These are phyloP conservation scores for Cordyceps farinosa DNA, from an alignment of 2,329 filamentous ascomycete genomes.

Conservation along the genomic window DNA sequence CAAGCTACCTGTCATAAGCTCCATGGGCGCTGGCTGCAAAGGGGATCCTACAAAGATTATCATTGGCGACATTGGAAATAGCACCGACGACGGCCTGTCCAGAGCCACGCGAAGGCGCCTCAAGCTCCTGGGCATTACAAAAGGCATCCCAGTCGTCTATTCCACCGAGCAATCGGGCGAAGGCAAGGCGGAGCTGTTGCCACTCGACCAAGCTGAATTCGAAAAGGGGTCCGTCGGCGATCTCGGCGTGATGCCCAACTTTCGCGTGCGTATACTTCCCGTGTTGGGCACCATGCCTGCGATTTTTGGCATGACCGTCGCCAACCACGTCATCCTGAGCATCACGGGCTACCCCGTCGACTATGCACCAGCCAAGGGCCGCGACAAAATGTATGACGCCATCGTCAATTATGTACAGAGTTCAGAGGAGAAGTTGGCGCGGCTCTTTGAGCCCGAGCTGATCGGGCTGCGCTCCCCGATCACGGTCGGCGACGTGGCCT, in stretches of 20 bases:
- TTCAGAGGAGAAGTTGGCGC: constrained; percentile 71
- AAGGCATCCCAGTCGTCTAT: constrained; percentile 87
- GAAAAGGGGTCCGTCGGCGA: constrained; percentile 81
- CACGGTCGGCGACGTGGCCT: constrained; percentile 76
- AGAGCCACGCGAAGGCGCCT: constrained; percentile 76
- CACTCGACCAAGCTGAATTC: constrained; percentile 83
- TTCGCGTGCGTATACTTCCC: constrained; percentile 89
- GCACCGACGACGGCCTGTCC: constrained; percentile 84
- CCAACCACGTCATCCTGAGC: constrained; percentile 87
- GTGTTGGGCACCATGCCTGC: constrained; percentile 97
- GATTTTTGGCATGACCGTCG: constrained; percentile 85
- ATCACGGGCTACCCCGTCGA: constrained; percentile 82
- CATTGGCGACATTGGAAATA: constrained; percentile 85
- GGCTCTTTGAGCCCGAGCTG: constrained; percentile 32
- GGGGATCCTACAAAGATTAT: constrained; percentile 78
- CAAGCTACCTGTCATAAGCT: constrained; percentile 78
- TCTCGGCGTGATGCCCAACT: constrained; percentile 84
- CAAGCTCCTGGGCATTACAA: constrained; percentile 72
- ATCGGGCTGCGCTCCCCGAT: constrained; percentile 77
- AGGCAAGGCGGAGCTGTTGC: constrained; percentile 86
- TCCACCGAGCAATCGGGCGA: constrained; percentile 87
- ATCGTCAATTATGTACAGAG: constrained; percentile 74
- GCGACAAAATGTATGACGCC: constrained; percentile 89
- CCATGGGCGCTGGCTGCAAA: constrained; percentile 96
- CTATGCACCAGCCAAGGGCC: constrained; percentile 73